A percentile compares a stretch with the other conserved stretches of the same genome.
These are phyloP conservation scores for Malus fusca DNA, from an alignment of 306 rosid genomes.

Conservation along the genomic window DNA sequence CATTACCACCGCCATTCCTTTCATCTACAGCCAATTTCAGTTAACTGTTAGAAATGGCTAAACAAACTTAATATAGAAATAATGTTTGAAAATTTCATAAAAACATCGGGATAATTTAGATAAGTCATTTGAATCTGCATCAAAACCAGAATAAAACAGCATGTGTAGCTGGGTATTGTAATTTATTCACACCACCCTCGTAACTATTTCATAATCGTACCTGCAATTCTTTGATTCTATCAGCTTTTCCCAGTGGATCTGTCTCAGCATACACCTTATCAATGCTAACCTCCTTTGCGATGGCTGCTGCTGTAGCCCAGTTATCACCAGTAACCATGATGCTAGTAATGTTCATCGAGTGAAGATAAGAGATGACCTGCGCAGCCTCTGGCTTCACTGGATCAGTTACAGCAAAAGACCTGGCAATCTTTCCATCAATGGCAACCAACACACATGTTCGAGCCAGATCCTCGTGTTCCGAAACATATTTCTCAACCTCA, in stretches of 20 bases:
- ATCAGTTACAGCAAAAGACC: too few relatives aligned
- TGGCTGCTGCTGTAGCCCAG: slow-evolving; percentile 74
- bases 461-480: slow-evolving; percentile 67
- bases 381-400: too few relatives aligned
- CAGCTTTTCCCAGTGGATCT: slow-evolving; percentile 74
- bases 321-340: slow-evolving; percentile 91
- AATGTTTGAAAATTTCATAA: neutral
- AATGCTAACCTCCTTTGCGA: slow-evolving; percentile 74
- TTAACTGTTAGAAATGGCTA: slow-evolving; percentile 1
- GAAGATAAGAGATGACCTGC: slow-evolving; percentile 31
- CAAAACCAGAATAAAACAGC: neutral
- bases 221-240: slow-evolving; percentile 77
- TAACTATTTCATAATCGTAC: slow-evolving; percentile 22
- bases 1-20: slow-evolving; percentile 73
- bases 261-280: slow-evolving; percentile 73
- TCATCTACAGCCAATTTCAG: slow-evolving; percentile 50
- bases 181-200: neutral
- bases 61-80: neutral
- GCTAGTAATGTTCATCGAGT: slow-evolving; percentile 73
- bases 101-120: neutral
- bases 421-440: slow-evolving; percentile 71
- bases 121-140: neutral
- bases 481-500: slow-evolving; percentile 56
- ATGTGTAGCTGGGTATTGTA: neutral
- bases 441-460: slow-evolving; percentile 78